phyloP scores from a whole-genome alignment of 441 rosid species.

The Gossypium armourianum region DNA sequence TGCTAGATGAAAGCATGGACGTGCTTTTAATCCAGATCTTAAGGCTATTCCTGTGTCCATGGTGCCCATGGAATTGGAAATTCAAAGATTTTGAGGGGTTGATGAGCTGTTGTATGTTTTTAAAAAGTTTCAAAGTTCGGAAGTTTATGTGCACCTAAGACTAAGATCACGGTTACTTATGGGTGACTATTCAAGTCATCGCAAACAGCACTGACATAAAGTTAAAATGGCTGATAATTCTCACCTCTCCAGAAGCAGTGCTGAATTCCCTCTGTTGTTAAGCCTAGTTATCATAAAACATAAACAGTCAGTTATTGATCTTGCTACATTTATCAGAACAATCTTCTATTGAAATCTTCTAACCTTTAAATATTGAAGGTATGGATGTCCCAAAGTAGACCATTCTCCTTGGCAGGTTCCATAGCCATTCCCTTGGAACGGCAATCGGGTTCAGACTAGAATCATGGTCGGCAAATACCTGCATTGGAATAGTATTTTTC shows the following conservation, averaged over 20 bases:
- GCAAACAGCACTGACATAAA: conserved; percentile 7
- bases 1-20: neutral
- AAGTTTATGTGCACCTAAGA: conserved; percentile 6
- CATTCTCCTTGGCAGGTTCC: conserved; percentile 39
- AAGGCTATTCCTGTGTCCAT: conserved; percentile 1
- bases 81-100: neutral
- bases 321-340: neutral
- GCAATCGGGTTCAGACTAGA: conserved; percentile 42
- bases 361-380: conserved; percentile 48
- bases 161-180: neutral
- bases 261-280: conserved; percentile 42
- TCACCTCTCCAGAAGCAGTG: conserved; percentile 53
- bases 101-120: neutral
- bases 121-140: neutral
- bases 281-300: conserved; percentile 26
- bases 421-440: conserved; percentile 40
- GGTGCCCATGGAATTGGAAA: neutral
- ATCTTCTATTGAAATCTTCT: conserved; percentile 10
- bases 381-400: conserved; percentile 55
- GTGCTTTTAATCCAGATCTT: neutral
- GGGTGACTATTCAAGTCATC: conserved; percentile 4
- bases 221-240: neutral
- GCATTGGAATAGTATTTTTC: neutral
- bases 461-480: conserved; percentile 57
- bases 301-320: neutral